Evolutionary conservation across 768 basidiomycete genomes (phyloP).

Genomic region (Auricularia heimuer): DNA sequence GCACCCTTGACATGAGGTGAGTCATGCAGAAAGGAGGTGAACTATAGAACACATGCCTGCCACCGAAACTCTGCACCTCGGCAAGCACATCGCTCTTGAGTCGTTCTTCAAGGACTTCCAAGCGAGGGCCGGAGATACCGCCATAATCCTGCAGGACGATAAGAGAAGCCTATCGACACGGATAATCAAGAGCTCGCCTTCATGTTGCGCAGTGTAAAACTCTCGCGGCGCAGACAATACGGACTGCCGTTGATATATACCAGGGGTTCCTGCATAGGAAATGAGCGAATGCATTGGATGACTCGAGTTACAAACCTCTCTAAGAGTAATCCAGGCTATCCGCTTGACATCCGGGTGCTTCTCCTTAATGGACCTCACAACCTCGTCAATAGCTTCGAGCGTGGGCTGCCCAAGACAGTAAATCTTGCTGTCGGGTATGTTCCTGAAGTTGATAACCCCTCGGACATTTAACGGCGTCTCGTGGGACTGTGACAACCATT

Average conservation of each 20-base stretch:
- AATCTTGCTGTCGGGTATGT: conserved; percentile 67
- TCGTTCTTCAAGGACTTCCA: conserved; percentile 86
- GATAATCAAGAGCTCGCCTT: conserved; percentile 27
- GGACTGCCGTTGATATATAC: conserved; percentile 89
- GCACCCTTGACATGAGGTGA: conserved; percentile 25
- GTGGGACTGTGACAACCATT: conserved; percentile 71
- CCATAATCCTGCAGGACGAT: conserved; percentile 55
- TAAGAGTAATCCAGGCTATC: conserved; percentile 85
- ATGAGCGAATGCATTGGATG: conserved; percentile 47
- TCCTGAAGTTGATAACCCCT: conserved; percentile 93
- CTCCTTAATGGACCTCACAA: conserved; percentile 53
- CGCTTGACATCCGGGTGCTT: conserved; percentile 50
- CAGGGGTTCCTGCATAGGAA: conserved; percentile 75
- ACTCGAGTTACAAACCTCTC: conserved; percentile 60
- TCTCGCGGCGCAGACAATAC: conserved; percentile 79
- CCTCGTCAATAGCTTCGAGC: conserved; percentile 73
- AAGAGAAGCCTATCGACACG: too few relatives aligned
- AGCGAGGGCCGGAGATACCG: conserved; percentile 81
- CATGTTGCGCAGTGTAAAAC: conserved; percentile 86
- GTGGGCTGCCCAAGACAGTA: conserved; percentile 94
- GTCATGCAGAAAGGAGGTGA: neutral
- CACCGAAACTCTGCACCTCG: conserved; percentile 76
- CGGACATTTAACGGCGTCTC: conserved; percentile 55
- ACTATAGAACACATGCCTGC: conserved; percentile 39
- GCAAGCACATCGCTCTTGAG: conserved; percentile 79